phyloP scores from a whole-genome alignment of 352 stramenopile genomes.

The Poterioochromonas sp. region DNA sequence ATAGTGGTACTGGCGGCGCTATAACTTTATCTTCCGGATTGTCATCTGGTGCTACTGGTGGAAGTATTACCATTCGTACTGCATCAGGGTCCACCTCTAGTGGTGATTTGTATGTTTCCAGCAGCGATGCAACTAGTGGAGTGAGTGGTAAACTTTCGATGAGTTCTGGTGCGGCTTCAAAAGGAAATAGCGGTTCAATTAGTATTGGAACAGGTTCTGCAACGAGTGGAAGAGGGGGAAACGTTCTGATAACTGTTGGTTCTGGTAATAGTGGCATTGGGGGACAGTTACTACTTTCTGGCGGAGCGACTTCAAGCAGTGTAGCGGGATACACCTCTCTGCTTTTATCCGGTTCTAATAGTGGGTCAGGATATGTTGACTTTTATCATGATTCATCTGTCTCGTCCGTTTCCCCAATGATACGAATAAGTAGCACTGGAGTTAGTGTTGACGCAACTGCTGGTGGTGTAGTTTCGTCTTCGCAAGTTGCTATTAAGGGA shows the following conservation, averaged over 20 bases:
- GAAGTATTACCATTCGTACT: neutral
- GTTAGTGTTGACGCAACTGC: too few relatives aligned
- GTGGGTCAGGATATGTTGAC: too few relatives aligned
- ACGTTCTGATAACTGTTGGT: conserved; percentile 13
- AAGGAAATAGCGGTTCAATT: conserved; percentile 31
- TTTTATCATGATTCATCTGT: too few relatives aligned
- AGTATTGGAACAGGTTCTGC: conserved; percentile 22
- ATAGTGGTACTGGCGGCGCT: neutral
- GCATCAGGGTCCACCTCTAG: conserved; percentile 7
- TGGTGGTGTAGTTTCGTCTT: too few relatives aligned
- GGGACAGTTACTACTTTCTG: neutral
- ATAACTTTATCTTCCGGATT: neutral
- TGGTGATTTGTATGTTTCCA: conserved; percentile 4
- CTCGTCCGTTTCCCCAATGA: too few relatives aligned
- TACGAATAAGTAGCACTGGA: too few relatives aligned
- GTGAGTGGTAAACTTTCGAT: conserved; percentile 5
- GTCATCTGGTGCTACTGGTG: neutral
- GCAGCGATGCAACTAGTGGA: neutral
- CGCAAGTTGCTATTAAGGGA: too few relatives aligned
- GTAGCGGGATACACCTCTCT: too few relatives aligned
- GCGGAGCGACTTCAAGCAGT: neutral
- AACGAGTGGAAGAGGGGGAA: neutral
- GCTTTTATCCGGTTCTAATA: too few relatives aligned
- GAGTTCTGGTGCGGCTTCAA: neutral
- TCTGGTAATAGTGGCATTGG: conserved; percentile 31